phyloP scores from a whole-genome alignment of 2,329 filamentous ascomycete species.

The Pseudogymnoascus destructans region DNA sequence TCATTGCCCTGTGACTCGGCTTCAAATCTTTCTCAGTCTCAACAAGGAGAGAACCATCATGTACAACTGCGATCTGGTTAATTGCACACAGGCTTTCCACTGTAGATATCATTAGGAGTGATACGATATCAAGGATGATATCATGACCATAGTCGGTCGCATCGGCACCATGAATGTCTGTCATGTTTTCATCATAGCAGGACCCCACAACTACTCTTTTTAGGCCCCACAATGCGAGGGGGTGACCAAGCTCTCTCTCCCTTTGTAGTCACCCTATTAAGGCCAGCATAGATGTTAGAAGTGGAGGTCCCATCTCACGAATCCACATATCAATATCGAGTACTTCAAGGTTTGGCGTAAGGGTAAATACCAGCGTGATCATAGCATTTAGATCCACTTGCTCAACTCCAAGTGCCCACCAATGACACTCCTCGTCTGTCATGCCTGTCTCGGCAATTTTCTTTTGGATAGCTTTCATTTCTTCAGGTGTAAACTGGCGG shows the following conservation, averaged over 20 bases:
- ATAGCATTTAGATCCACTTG: background rate
- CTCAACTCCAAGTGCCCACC: background rate
- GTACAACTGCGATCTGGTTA: background rate
- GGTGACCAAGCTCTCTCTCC: background rate
- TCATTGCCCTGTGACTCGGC: background rate
- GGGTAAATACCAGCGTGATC: background rate
- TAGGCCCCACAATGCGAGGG: background rate
- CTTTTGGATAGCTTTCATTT: background rate
- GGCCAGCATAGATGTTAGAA: background rate
- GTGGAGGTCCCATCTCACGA: background rate
- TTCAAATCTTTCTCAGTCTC: background rate
- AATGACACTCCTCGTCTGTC: background rate
- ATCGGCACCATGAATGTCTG: no score
- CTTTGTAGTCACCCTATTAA: background rate
- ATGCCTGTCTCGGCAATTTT: background rate
- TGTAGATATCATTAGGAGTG: background rate
- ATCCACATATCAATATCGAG: background rate
- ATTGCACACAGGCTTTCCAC: background rate
- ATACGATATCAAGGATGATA: background rate
- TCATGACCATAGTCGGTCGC: no score
- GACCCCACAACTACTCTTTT: background rate
- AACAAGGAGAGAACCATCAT: background rate
- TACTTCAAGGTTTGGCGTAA: background rate
- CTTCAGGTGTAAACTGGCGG: background rate
- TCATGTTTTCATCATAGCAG: no score